Conservation (phyloP, 2,329 filamentous ascomycete genomes). For the Penicillium nordicum region DNA sequence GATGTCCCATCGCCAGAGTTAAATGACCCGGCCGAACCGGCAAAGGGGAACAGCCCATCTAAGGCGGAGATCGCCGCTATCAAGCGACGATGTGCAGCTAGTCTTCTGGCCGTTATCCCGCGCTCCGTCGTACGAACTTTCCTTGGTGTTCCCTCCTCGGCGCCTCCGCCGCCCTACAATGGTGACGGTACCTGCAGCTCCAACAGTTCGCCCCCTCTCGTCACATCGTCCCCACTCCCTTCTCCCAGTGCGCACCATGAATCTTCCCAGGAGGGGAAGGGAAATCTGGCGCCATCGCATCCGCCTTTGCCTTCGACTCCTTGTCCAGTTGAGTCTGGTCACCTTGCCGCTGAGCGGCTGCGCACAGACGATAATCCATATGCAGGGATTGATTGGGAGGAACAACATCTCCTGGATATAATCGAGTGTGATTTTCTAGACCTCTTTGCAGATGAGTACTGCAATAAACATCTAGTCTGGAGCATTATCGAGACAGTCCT, state of each 20-base stretch:
- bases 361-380: conserved; percentile 21
- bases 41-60: conserved; percentile 20
- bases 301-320: neutral
- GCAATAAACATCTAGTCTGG: conserved; percentile 91
- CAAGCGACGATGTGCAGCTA: conserved; percentile 45
- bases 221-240: conserved; percentile 18
- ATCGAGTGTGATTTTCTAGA: conserved; percentile 65
- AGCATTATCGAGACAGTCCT: conserved; percentile 75
- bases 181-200: conserved; percentile 25
- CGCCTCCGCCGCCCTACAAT: conserved; percentile 7
- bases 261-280: conserved; percentile 2
- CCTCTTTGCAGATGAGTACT: conserved; percentile 75
- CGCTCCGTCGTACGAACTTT: conserved; percentile 44
- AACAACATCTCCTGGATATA: conserved; percentile 53
- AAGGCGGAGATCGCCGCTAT: conserved; percentile 37
- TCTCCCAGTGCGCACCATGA: neutral
- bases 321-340: neutral
- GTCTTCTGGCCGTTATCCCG: conserved; percentile 43
- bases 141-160: conserved; percentile 35
- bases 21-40: conserved; percentile 12
- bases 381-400: conserved; percentile 38
- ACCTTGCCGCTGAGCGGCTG: conserved; percentile 4
- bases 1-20: conserved; percentile 2
- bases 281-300: conserved; percentile 2
- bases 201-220: conserved; percentile 16